Conservation (phyloP, 176 grass and related monocot genomes). For the Eleusine coracana region DNA sequence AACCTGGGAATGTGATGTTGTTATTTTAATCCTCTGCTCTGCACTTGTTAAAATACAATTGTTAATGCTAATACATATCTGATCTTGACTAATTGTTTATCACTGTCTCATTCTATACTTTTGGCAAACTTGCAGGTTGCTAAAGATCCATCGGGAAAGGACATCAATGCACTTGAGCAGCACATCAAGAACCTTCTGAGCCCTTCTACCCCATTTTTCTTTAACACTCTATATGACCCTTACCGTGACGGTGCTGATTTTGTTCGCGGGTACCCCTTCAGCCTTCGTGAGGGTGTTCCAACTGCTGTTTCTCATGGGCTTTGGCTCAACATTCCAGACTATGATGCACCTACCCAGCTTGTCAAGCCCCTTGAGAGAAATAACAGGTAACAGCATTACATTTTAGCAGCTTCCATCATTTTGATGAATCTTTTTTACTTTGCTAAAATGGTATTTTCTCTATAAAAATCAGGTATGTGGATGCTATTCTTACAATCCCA, state of each 20-base stretch:
- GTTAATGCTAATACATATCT: neutral
- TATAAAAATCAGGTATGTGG: conserved; percentile 58
- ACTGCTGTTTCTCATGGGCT: conserved; percentile 74
- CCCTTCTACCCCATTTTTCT: conserved; percentile 76
- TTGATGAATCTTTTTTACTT: neutral
- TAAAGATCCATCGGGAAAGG: conserved; percentile 69
- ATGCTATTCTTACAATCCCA: conserved; percentile 71
- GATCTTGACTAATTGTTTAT: neutral
- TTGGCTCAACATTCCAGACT: conserved; percentile 80
- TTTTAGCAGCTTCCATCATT: neutral
- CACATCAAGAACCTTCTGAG: conserved; percentile 70
- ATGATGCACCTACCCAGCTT: conserved; percentile 79
- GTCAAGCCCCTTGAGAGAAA: conserved; percentile 75
- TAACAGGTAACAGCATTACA: conserved; percentile 31
- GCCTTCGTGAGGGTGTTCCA: conserved; percentile 65
- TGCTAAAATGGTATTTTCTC: neutral
- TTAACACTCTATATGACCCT: conserved; percentile 71
- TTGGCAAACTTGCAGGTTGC: conserved; percentile 52
- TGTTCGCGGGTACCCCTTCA: conserved; percentile 76
- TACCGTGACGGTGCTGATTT: conserved; percentile 71
- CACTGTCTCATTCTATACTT: neutral
- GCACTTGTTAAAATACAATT: neutral
- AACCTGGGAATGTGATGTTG: conserved; percentile 1
- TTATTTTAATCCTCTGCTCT: conserved; percentile 4
- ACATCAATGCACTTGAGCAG: conserved; percentile 71